Base-by-base conservation (phyloP, 2,329 filamentous ascomycete genomes). In the Lasiodiplodia hormozganensis region DNA sequence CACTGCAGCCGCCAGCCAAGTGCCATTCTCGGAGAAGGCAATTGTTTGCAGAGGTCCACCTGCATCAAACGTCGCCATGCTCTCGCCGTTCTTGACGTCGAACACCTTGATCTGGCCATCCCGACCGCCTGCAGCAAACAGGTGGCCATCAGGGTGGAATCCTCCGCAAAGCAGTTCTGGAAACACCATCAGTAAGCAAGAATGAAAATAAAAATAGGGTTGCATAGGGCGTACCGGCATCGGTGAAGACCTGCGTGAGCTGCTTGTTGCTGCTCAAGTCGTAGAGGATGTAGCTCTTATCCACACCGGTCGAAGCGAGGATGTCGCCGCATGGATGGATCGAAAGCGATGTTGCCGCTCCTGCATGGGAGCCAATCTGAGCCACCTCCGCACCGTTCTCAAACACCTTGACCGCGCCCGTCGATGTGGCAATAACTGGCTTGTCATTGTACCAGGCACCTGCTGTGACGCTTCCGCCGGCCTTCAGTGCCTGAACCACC, bases 131-230 rank as follows among this genome's bases (percentile, higher is more conserved):
- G 91, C 92, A 49, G 93, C 95, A 74, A 98, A 89, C 6, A 99
- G 86, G 77, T 97, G 93, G n/a, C 96, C 96, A 76, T 99, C 96
- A 7, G 96, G 96, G 78, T 99, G 96, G 86, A 99, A 98, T 40
- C 91, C 88, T 71, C 90, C 92, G 62, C 90, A 88, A 1, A 91
- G 92, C 56, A 97, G 84, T 70, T 90, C 92, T 92, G 76, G 12
- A 49, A 18, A 28, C 34, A 65, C 12, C 65, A 74, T 81, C 75
- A 82, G 77, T 69, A 65, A 34, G 31, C 31, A 18, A 25, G 23
- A 21, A 10, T 25, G 25, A 18, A 16, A 16, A 18, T 36, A 14
- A n/a, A 65, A 38, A 4, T 6, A 14, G 10, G 43, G 21, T 40
- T 18, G 18, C 4, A 51, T 10, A 31, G 7, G 58, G 85, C 90